A percentile compares a stretch with the other conserved stretches of the same genome.
These are phyloP conservation scores for Globisporangium nodosum DNA, from an alignment of 352 stramenopile genomes.

Conservation along the genomic window DNA sequence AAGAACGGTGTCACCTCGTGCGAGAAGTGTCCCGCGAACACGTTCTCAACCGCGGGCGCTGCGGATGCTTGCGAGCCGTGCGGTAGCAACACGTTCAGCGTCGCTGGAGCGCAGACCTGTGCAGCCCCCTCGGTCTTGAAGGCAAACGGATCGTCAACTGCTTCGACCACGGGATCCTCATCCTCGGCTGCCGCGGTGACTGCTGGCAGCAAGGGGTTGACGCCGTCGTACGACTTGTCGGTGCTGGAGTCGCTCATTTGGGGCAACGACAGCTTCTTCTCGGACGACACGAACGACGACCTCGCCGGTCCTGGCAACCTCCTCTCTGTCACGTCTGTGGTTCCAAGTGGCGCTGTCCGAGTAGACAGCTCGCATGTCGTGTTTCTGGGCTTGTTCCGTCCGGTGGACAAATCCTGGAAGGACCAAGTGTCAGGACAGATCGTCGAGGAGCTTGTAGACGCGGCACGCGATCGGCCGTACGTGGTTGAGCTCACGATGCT, in stretches of 20 bases:
- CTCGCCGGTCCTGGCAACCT: conserved; percentile 14
- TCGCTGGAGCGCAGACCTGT: conserved; percentile 29
- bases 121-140: conserved; percentile 38
- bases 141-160: conserved; percentile 23
- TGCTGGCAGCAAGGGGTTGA: conserved; percentile 19
- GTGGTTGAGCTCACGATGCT: conserved; percentile 48
- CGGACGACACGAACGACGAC: conserved; percentile 29
- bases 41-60: conserved; percentile 46
- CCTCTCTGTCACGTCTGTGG: conserved; percentile 29
- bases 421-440: conserved; percentile 49
- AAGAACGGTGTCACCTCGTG: conserved; percentile 39
- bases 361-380: conserved; percentile 42
- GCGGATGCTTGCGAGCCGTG: conserved; percentile 43
- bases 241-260: conserved; percentile 62
- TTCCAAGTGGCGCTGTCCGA: conserved; percentile 37
- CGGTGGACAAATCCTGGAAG: conserved; percentile 45
- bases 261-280: conserved; percentile 57
- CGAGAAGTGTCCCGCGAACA: conserved; percentile 48
- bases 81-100: conserved; percentile 62
- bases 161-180: conserved; percentile 20
- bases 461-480: conserved; percentile 39
- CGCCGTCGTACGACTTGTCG: conserved; percentile 69
- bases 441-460: conserved; percentile 52
- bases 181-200: conserved; percentile 6
- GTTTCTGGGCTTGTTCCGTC: conserved; percentile 57